These are phyloP conservation scores for Pseudogymnoascus sp. DNA, from an alignment of 2,329 filamentous ascomycete species.

Conservation along the genomic window DNA sequence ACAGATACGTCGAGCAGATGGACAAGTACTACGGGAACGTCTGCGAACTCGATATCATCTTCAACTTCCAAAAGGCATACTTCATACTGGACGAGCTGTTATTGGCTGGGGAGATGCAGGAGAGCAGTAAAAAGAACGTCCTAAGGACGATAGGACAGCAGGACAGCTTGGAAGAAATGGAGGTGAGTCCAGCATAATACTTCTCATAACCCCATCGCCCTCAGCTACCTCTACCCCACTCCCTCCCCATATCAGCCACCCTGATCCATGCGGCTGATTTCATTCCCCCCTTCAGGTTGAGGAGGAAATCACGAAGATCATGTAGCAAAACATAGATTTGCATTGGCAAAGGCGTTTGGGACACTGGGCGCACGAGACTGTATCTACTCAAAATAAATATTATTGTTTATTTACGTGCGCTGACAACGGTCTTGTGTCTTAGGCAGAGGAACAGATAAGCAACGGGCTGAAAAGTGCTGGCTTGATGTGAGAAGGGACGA, in stretches of 20 bases:
- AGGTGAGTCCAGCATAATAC: constrained; percentile 52
- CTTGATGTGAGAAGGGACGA: not conserved
- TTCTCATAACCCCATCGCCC: not conserved
- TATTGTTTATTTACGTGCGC: not conserved
- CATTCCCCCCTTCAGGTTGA: constrained; percentile 23
- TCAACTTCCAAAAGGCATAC: constrained; percentile 99
- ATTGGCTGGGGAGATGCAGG: constrained; percentile 91
- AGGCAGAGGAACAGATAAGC: constrained; percentile 7
- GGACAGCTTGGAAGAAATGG: constrained; percentile 96
- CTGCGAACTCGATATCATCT: constrained; percentile 98
- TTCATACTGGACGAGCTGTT: constrained; percentile 97
- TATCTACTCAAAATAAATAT: constrained; percentile 5
- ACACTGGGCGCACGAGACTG: not conserved
- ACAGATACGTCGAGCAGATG: constrained; percentile 99
- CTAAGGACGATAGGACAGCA: constrained; percentile 92
- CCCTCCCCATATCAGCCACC: constrained; percentile 44
- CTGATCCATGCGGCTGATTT: constrained; percentile 24
- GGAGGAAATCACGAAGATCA: constrained; percentile 31
- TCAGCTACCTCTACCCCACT: constrained; percentile 30
- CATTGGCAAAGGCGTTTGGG: constrained; percentile 4
- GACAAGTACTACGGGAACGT: constrained; percentile 99
- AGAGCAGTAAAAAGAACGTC: constrained; percentile 99
- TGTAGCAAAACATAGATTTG: constrained; percentile 18
- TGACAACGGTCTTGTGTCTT: not conserved
- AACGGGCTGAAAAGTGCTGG: constrained; percentile 1